Percentiles rank a stretch among this genome's conserved stretches.
Conservation (phyloP, 2,329 filamentous ascomycete genomes). For the Colletotrichum orchidophilum region DNA sequence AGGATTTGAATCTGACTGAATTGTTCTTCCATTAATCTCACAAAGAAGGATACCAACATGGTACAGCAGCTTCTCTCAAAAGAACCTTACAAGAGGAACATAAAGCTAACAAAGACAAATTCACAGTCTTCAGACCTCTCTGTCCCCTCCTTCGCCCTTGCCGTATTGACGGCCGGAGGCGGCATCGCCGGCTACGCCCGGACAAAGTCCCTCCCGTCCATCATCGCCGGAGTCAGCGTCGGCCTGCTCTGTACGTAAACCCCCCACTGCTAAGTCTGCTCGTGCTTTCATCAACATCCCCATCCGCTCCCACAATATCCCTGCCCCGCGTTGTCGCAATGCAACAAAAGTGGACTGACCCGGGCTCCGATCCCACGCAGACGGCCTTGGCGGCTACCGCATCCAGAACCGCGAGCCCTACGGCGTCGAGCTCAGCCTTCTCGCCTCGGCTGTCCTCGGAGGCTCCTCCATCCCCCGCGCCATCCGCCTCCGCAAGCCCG, state of each 20-base stretch:
- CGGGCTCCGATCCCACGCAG: constrained; percentile 44
- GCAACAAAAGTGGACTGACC: not conserved
- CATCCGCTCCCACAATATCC: not conserved
- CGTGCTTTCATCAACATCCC: not conserved
- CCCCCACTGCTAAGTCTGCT: not conserved
- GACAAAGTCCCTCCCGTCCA: constrained; percentile 86
- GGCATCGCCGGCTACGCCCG: constrained; percentile 87
- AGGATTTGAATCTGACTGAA: not conserved
- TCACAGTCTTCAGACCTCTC: constrained; percentile 50
- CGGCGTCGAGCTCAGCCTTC: constrained; percentile 86
- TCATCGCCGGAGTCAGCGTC: constrained; percentile 85
- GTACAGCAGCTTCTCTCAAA: not conserved
- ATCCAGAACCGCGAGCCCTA: constrained; percentile 80
- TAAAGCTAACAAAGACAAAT: constrained; percentile 11
- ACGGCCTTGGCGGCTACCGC: constrained; percentile 84
- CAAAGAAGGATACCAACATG: constrained; percentile 6
- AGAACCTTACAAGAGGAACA: not conserved
- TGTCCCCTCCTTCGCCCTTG: constrained; percentile 80
- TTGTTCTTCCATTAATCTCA: not conserved
- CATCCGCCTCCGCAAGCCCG: constrained; percentile 82
- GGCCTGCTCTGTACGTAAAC: constrained; percentile 67
- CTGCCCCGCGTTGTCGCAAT: not conserved
- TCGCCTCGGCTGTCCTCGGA: constrained; percentile 86
- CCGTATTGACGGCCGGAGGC: constrained; percentile 83
- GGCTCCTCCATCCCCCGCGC: constrained; percentile 88